Evolutionary conservation across 805 yeast genomes (phyloP), one percentile per base, ranked within the genome.

Genomic region (Komagataella kurtzmanii): DNA sequence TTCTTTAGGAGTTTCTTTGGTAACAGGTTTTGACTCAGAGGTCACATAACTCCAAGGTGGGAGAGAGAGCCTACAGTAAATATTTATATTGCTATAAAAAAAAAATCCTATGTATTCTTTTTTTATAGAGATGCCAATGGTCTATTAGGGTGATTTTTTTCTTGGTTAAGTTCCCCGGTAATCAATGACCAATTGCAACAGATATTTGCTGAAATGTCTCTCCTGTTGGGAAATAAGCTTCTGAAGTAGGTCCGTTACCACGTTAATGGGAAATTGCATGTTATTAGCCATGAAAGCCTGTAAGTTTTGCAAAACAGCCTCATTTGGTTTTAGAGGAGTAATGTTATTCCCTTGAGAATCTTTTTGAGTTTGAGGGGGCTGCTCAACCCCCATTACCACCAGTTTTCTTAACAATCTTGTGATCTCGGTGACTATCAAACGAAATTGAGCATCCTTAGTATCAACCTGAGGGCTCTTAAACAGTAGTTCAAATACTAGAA

Each of bases 401-500:
- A 86, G 71, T 2, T 84, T 74, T 57, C 80, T 84, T 62, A 90
- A 76, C 19, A 88, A 68, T 47, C 79, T 70, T 1, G 93, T 79
- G 12, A 87, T 71, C 60, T 91, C 99, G 46, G 64, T 54, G 56
- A 80, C 78, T 1, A 88, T 82, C 44, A 86, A 74, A 59, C 91
- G 75, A 57, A 77, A 79, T 62, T 87, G 90, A 3, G 95, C 95
- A 64, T 89, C 96, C 56, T 80, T 79, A 49, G 81, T 69, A 60
- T 83, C 79, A 58, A 83, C 81, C 44, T 73, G 75, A 36, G 76
- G 75, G 43, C 81, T 76, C 57, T 84, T 81, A 63, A 87, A 82
- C n/a, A 95, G 88, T 49, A 88, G 70, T 63, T 88, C 90, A 69
- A 88, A 85, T 43, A 83, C 73, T 51, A 87, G 68, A 49, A 83